phyloP scores from a whole-genome alignment of 2,329 filamentous ascomycete species.

The Colletotrichum phormii region DNA sequence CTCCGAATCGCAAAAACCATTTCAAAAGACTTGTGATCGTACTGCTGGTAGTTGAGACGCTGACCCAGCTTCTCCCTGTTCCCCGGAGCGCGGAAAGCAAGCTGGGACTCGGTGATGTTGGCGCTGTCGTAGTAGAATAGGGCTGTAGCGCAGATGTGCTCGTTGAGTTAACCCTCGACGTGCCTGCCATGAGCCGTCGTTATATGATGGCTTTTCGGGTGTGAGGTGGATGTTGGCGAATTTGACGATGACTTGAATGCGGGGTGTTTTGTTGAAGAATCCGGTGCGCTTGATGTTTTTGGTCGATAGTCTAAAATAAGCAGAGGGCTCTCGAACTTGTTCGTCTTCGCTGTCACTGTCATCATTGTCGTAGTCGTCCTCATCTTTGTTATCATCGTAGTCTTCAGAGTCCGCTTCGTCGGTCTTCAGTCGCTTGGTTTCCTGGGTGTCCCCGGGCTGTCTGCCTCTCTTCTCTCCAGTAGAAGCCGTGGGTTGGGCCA shows the following conservation, averaged over 20 bases:
- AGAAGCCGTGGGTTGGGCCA: neutral
- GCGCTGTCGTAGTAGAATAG: conserved; percentile 72
- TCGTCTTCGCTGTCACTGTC: conserved; percentile 35
- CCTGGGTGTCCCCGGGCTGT: neutral
- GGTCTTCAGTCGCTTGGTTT: conserved; percentile 1
- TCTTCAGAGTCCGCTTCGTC: conserved; percentile 40
- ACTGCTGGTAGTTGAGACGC: conserved; percentile 45
- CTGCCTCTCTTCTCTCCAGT: neutral
- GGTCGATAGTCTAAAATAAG: conserved; percentile 33
- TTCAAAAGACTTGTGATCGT: conserved; percentile 47
- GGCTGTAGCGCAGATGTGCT: conserved; percentile 72
- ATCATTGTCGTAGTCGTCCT: conserved; percentile 36
- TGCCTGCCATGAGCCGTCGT: conserved; percentile 69
- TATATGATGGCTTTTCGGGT: conserved; percentile 66
- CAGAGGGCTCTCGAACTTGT: conserved; percentile 43
- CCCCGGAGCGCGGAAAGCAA: conserved; percentile 62
- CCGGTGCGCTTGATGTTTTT: conserved; percentile 41
- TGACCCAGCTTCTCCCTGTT: conserved; percentile 43
- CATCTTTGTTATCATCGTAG: conserved; percentile 38
- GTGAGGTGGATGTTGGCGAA: conserved; percentile 71
- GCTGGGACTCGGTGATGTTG: conserved; percentile 66
- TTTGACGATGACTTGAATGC: conserved; percentile 73
- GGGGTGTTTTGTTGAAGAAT: conserved; percentile 45
- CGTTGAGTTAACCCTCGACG: conserved; percentile 67
- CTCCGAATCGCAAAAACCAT: conserved; percentile 48